These are phyloP conservation scores for Ophiostoma ulmi DNA, from an alignment of 2,329 filamentous ascomycete species.

Conservation along the genomic window DNA sequence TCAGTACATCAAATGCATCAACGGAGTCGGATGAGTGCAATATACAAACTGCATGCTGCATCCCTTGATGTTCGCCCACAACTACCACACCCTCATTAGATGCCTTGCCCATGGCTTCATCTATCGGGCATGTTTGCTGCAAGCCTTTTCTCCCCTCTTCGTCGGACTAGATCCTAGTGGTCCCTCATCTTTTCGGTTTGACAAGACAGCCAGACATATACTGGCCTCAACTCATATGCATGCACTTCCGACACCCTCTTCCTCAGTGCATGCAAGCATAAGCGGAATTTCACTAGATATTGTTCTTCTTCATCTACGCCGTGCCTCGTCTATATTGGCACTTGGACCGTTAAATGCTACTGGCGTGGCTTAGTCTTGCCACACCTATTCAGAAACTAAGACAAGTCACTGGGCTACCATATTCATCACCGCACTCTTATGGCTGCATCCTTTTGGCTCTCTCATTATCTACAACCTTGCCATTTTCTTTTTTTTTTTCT, in stretches of 20 bases:
- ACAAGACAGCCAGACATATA: not conserved
- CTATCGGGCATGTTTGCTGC: not conserved
- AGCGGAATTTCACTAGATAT: not conserved
- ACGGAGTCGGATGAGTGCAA: not conserved
- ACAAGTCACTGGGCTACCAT: not conserved
- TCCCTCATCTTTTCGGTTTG: not conserved
- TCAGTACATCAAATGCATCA: not conserved
- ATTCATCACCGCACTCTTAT: not conserved
- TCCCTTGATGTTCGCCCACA: not conserved
- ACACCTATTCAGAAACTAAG: not conserved
- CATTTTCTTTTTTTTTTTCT: not conserved
- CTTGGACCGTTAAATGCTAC: not conserved
- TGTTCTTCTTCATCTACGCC: not conserved
- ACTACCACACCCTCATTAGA: not conserved
- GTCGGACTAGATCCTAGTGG: not conserved
- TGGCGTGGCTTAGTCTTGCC: not conserved
- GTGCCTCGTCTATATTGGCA: not conserved
- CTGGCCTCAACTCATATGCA: not conserved
- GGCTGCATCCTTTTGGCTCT: too few species aligned
- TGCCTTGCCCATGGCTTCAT: not conserved
- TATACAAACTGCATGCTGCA: not conserved
- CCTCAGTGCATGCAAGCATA: not conserved
- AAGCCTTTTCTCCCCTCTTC: not conserved
- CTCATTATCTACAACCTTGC: not conserved
- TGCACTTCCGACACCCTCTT: not conserved